Evolutionary conservation across 371 early-diverging fungal genomes (phyloP).

Genomic region (Vavraia culicis): DNA sequence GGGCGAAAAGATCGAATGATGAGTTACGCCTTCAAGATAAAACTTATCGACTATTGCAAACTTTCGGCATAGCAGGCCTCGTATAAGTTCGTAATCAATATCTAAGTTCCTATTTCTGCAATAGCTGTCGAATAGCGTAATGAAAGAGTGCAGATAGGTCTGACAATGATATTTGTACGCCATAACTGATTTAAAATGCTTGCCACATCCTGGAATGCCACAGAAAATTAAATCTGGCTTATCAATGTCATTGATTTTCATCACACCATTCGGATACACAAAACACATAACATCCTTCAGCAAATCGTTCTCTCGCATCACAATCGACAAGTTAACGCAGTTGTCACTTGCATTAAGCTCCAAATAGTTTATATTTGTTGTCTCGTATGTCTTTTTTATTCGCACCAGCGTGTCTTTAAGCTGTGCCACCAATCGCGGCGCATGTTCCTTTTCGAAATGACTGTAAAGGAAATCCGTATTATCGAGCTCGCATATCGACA

Average conservation of each 20-base stretch:
- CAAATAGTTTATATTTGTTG: too few relatives aligned
- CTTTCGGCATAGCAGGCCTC: constrained; percentile 13
- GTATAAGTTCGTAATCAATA: constrained; percentile 16
- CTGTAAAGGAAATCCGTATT: too few relatives aligned
- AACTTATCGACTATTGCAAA: constrained; percentile 25
- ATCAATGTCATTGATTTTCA: constrained; percentile 24
- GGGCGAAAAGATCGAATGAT: constrained; percentile 27
- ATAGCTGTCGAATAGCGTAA: constrained; percentile 24
- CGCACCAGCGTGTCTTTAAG: too few relatives aligned
- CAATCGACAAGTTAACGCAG: constrained; percentile 11
- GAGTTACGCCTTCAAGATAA: constrained; percentile 22
- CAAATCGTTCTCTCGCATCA: constrained; percentile 13
- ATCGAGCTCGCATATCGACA: too few relatives aligned
- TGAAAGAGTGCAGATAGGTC: constrained; percentile 23
- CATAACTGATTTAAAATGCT: constrained; percentile 30
- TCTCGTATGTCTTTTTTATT: too few relatives aligned
- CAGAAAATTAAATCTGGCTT: constrained; percentile 18
- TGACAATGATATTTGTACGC: constrained; percentile 36
- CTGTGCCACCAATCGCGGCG: too few relatives aligned
- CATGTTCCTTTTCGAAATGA: too few relatives aligned
- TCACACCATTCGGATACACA: constrained; percentile 18
- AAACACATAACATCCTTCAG: constrained; percentile 16
- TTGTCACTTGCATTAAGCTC: too few relatives aligned
- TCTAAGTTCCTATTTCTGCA: background rate
- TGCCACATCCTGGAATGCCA: constrained; percentile 27